A percentile compares a stretch with the other conserved stretches of the same genome.
These are phyloP conservation scores for Clitoria ternatea DNA, from an alignment of 306 rosid species.

Conservation along the genomic window DNA sequence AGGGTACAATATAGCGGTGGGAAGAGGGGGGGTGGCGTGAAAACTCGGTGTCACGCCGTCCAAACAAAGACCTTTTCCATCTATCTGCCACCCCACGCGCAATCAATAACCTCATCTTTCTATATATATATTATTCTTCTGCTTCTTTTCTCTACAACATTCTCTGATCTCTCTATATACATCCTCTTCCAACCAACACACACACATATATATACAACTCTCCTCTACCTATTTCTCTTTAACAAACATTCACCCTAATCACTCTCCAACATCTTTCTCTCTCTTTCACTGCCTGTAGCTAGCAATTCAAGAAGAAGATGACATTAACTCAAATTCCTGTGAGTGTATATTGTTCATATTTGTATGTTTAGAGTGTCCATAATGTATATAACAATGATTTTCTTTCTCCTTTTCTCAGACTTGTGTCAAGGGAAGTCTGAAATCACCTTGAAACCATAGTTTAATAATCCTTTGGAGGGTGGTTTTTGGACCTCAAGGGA, in stretches of 20 bases:
- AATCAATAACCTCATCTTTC: slow-evolving; percentile 49
- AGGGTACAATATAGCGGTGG: slow-evolving; percentile 50
- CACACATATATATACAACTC: slow-evolving; percentile 16
- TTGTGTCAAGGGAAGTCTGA: slow-evolving; percentile 1
- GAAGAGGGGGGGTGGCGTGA: slow-evolving; percentile 82
- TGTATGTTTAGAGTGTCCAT: background rate
- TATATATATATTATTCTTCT: slow-evolving; percentile 33
- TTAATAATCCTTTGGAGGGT: background rate
- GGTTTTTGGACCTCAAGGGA: background rate
- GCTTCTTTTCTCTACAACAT: slow-evolving; percentile 40
- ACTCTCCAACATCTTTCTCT: background rate
- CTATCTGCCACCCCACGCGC: slow-evolving; percentile 96
- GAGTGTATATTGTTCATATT: slow-evolving; percentile 28
- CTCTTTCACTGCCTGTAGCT: background rate
- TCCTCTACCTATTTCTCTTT: slow-evolving; percentile 18
- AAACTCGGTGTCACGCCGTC: slow-evolving; percentile 89
- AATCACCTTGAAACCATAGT: background rate
- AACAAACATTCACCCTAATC: slow-evolving; percentile 28
- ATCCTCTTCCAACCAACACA: slow-evolving; percentile 1
- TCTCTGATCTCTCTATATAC: slow-evolving; percentile 14
- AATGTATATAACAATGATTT: background rate
- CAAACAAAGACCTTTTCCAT: slow-evolving; percentile 62
- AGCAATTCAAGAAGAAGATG: slow-evolving; percentile 21
- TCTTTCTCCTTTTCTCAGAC: background rate
- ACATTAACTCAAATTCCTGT: slow-evolving; percentile 43